phyloP scores from a whole-genome alignment of 1,139 yeast genomes.

The Schizosaccharomyces versatilis region DNA sequence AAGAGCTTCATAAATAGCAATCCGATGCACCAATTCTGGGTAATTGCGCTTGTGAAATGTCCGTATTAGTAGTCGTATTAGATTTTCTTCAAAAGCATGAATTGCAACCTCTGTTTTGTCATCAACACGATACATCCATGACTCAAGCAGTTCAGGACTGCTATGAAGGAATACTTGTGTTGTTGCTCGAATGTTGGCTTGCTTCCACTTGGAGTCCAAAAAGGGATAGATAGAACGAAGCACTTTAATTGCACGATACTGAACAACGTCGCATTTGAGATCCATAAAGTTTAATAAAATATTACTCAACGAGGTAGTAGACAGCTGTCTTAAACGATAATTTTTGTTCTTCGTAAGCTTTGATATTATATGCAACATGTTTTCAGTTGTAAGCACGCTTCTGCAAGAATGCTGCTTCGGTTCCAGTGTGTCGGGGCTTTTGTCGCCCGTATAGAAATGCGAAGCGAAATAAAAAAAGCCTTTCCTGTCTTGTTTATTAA shows the following conservation, averaged over 20 bases:
- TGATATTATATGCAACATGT: constrained; percentile 19
- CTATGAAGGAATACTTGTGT: constrained; percentile 68
- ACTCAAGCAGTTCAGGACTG: constrained; percentile 49
- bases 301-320: constrained; percentile 9
- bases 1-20: not conserved
- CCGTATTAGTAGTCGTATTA: not conserved
- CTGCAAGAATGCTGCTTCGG: constrained; percentile 15
- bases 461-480: not conserved
- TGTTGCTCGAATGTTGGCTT: constrained; percentile 77
- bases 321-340: constrained; percentile 22
- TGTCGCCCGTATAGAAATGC: not conserved
- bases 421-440: not conserved
- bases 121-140: constrained; percentile 37
- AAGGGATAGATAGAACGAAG: constrained; percentile 69
- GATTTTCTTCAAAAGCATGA: too few relatives aligned
- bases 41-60: not conserved
- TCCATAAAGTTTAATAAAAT: constrained; percentile 21
- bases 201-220: constrained; percentile 87
- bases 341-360: constrained; percentile 21
- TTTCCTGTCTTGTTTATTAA: constrained; percentile 23
- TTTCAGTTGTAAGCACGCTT: constrained; percentile 19
- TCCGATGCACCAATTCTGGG: not conserved
- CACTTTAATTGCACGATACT: constrained; percentile 47
- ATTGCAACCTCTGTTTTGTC: not conserved
- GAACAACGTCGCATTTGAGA: constrained; percentile 39